phyloP scores from a whole-genome alignment of 2,329 filamentous ascomycete genomes.

The Ploettnerulaceae sp. region DNA sequence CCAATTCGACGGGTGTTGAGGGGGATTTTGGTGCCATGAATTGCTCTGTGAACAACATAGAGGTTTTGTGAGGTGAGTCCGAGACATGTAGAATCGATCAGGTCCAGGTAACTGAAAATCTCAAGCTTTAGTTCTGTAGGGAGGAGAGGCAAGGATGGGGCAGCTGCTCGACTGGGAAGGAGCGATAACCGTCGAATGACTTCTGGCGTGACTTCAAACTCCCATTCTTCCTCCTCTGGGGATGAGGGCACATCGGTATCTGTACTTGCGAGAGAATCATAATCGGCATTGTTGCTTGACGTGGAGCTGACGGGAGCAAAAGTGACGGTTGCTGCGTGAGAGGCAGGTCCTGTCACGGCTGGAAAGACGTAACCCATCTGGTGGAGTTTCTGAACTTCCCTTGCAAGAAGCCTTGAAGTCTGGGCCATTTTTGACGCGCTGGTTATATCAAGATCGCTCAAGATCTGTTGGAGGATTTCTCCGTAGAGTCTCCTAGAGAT shows the following conservation, averaged over 20 bases:
- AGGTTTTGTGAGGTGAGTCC: conserved; percentile 54
- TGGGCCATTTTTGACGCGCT: conserved; percentile 5
- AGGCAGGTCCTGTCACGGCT: conserved; percentile 13
- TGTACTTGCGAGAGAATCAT: conserved; percentile 20
- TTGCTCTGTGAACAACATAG: conserved; percentile 53
- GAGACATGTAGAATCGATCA: conserved; percentile 59
- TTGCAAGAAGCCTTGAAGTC: background rate
- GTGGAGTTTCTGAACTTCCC: background rate
- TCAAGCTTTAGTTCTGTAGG: conserved; percentile 56
- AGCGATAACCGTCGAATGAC: conserved; percentile 19
- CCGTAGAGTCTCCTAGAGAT: background rate
- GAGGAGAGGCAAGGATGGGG: conserved; percentile 42
- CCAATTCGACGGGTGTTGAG: conserved; percentile 53
- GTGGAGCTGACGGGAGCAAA: conserved; percentile 11
- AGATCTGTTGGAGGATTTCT: background rate
- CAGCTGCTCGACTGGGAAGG: conserved; percentile 13
- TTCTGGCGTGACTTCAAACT: conserved; percentile 25
- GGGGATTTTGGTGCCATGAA: conserved; percentile 49
- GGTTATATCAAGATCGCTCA: conserved; percentile 2
- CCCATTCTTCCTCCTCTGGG: conserved; percentile 24
- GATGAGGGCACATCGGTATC: conserved; percentile 24
- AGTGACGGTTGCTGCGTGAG: conserved; percentile 7
- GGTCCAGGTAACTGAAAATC: conserved; percentile 58
- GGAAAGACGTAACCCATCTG: background rate
- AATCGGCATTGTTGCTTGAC: conserved; percentile 18